Conservation (phyloP, 208 protist species). For the Zelonia costaricensis region DNA sequence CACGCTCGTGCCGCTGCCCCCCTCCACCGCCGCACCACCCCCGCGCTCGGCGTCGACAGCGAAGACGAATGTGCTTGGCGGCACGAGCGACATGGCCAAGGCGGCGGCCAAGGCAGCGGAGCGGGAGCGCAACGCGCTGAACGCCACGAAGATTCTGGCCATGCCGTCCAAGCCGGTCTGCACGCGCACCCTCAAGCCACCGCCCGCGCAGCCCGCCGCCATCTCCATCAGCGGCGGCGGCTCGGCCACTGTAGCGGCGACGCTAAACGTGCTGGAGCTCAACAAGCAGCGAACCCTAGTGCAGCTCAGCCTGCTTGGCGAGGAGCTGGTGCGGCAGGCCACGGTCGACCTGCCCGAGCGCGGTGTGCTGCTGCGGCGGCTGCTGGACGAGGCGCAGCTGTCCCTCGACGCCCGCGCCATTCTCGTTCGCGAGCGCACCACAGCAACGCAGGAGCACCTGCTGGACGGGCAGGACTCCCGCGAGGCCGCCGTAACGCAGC, state of each 20-base stretch:
- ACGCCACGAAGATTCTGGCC: slow-evolving; percentile 4
- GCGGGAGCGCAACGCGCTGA: neutral
- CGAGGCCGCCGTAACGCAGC: slow-evolving; percentile 11
- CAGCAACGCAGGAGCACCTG: slow-evolving; percentile 19
- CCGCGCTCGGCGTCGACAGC: neutral
- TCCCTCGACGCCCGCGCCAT: slow-evolving; percentile 35
- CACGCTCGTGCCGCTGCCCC: neutral
- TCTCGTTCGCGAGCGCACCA: slow-evolving; percentile 28
- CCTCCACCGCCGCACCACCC: neutral
- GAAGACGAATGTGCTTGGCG: too few relatives aligned
- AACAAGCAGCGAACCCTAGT: slow-evolving; percentile 45
- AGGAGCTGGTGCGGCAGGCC: slow-evolving; percentile 61
- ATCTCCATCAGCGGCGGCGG: slow-evolving; percentile 29
- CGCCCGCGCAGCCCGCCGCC: slow-evolving; percentile 15
- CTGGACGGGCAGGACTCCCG: slow-evolving; percentile 33
- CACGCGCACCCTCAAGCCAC: slow-evolving; percentile 20
- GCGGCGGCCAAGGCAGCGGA: neutral
- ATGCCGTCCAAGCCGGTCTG: slow-evolving; percentile 16
- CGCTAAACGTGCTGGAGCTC: slow-evolving; percentile 50
- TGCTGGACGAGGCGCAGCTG: slow-evolving; percentile 56
- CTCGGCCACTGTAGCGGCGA: slow-evolving; percentile 44
- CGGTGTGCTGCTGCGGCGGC: slow-evolving; percentile 51
- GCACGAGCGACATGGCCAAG: too few relatives aligned
- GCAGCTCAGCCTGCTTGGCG: slow-evolving; percentile 41
- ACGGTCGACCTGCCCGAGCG: slow-evolving; percentile 64